These are phyloP conservation scores for Chlorella sp. DNA, from an alignment of 139 green algal genomes.

Conservation along the genomic window DNA sequence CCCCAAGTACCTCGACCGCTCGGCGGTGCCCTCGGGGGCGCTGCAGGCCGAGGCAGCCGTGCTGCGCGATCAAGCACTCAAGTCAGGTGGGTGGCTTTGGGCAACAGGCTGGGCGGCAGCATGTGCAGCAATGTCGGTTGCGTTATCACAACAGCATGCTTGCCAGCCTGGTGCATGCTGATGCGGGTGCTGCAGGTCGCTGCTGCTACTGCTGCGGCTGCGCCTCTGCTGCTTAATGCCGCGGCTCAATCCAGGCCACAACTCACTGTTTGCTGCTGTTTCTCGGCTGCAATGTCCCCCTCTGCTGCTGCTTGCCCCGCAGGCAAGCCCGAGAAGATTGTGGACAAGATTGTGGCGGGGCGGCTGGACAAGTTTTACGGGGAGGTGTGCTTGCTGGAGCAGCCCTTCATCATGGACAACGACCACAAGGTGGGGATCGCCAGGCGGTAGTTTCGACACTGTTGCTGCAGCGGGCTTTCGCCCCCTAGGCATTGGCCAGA, in stretches of 20 bases:
- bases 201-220: no score
- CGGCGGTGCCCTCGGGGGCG: slow-evolving; percentile 59
- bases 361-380: slow-evolving; percentile 77
- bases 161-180: no score
- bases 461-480: not conserved
- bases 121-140: no score
- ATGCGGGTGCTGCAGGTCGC: no score
- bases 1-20: slow-evolving; percentile 63
- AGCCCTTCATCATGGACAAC: slow-evolving; percentile 84
- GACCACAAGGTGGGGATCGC: slow-evolving; percentile 46
- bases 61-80: slow-evolving; percentile 56
- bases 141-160: no score
- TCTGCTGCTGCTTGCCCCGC: not conserved
- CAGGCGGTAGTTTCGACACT: not conserved
- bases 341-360: slow-evolving; percentile 87
- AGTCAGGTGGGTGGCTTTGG: slow-evolving; percentile 7
- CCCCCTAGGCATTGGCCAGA: no score
- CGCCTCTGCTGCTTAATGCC: no score
- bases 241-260: no score
- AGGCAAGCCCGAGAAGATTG: slow-evolving; percentile 79
- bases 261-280: no score
- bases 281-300: not conserved
- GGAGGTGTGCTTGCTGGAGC: slow-evolving; percentile 79
- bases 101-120: no score
- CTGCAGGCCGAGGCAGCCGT: slow-evolving; percentile 48